Base-by-base conservation (phyloP, 805 yeast genomes). In the Jamesozyma rosinii region DNA sequence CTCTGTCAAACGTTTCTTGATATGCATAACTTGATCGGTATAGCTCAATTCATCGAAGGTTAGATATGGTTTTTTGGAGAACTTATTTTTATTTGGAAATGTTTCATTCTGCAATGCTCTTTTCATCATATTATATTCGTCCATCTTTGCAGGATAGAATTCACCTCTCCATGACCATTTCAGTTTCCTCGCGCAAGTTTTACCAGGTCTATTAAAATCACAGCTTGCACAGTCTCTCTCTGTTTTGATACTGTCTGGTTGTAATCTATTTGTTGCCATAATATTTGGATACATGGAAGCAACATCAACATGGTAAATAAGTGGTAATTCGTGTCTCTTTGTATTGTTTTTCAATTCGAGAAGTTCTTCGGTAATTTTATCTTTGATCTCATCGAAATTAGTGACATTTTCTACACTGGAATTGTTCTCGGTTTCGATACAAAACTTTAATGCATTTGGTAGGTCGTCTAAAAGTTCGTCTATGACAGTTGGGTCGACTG, bases 111-210 rank as follows among this genome's bases (percentile, higher is more conserved):
- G 84, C 33, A 90, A 64, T 0, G 95, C 83, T 56, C 90, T 72
- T 58, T 83, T 85, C 34, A 92, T 79, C 94, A 88, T 83, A 45
- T 80, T 76, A 59, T 92, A 90, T 56, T 92, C 98, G 56, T 83
- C 88, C 75, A 78, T 79, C 59, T 85, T 81, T 0, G 97, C 87
- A 0, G 98, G 97, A 50, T 72, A 83, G 55, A 72, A 94, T 54
- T 92, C 98, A 41, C 97, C 99, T 69, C 99, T 79, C 97, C 99
- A 92, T 5, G 95, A 74, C 99, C 99, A 92, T 0, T 89, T 84
- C 43, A 92, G 65, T 43, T 90, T 69, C 57, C 99, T 71, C 54
- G 90, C 98, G 68, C 99, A 92, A 10, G 72, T 74, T 57, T 92
- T 92, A 4, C 95, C 97, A 0, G 97, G 97, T 44, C 95, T 70